Conservation (phyloP, 305 asterid genomes). For the Fraxinus greggii region DNA sequence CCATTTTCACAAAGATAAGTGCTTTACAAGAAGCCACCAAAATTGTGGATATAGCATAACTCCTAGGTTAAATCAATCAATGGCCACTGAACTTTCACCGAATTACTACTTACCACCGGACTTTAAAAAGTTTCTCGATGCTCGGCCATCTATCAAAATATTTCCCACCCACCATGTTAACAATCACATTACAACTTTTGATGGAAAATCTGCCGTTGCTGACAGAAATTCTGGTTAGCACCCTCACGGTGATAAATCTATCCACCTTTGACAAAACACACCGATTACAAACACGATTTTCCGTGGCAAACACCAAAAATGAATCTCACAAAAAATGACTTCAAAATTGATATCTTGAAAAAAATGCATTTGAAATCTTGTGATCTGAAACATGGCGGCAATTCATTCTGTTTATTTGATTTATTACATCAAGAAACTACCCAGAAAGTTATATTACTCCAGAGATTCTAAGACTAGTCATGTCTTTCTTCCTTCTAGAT, state of each 20-base stretch:
- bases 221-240: neutral
- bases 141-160: neutral
- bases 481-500: slow-evolving; percentile 1
- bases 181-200: neutral
- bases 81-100: neutral
- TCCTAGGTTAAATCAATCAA: neutral
- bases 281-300: no score
- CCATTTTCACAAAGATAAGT: neutral
- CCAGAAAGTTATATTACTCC: neutral
- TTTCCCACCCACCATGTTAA: neutral
- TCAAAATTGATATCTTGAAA: neutral
- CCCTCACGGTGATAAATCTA: neutral
- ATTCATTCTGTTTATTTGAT: slow-evolving; percentile 13
- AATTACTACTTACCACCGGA: neutral
- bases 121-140: neutral
- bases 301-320: neutral
- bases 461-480: slow-evolving; percentile 3
- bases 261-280: neutral
- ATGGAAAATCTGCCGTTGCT: neutral
- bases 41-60: neutral
- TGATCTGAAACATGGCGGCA: neutral
- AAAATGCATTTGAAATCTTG: neutral
- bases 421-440: slow-evolving; percentile 2
- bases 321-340: neutral
- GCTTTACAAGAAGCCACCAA: neutral